phyloP scores from a whole-genome alignment of 2,329 filamentous ascomycete genomes.

The Didymella arachidicola region DNA sequence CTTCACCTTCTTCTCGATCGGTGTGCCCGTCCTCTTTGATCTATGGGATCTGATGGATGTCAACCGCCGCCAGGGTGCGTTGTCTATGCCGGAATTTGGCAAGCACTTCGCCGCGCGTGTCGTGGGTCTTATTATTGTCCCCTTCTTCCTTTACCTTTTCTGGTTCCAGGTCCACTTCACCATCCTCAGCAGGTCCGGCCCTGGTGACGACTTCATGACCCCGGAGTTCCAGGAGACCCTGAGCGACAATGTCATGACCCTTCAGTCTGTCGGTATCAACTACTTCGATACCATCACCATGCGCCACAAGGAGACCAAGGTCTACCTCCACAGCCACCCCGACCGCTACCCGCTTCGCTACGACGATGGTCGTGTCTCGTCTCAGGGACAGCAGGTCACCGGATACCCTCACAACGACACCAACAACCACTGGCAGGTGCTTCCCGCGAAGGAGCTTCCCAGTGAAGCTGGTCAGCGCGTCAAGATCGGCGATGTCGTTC shows the following conservation, averaged over 20 bases:
- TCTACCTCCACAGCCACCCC: slow-evolving; percentile 91
- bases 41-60: slow-evolving; percentile 94
- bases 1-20: slow-evolving; percentile 97
- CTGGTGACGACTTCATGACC: slow-evolving; percentile 98
- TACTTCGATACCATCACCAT: slow-evolving; percentile 90
- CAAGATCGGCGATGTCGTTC: slow-evolving; percentile 83
- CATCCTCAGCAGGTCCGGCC: slow-evolving; percentile 85
- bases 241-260: slow-evolving; percentile 91
- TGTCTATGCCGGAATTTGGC: slow-evolving; percentile 78
- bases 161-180: slow-evolving; percentile 99
- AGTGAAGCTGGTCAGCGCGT: slow-evolving; percentile 70
- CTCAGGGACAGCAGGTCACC: slow-evolving; percentile 95
- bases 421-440: slow-evolving; percentile 97
- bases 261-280: slow-evolving; percentile 83
- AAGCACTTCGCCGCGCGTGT: slow-evolving; percentile 90
- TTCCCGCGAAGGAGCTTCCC: slow-evolving; percentile 65
- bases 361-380: slow-evolving; percentile 95
- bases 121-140: slow-evolving; percentile 86
- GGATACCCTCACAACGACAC: slow-evolving; percentile 98
- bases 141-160: slow-evolving; percentile 98
- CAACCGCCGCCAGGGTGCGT: slow-evolving; percentile 81
- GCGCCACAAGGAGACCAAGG: slow-evolving; percentile 96
- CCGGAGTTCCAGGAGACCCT: slow-evolving; percentile 98
- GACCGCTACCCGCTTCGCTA: slow-evolving; percentile 93
- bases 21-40: slow-evolving; percentile 90